Evolutionary conservation across 805 yeast species (phyloP), one percentile per base, ranked within the genome.

Genomic region (Myxozyma vanderwaltii): DNA sequence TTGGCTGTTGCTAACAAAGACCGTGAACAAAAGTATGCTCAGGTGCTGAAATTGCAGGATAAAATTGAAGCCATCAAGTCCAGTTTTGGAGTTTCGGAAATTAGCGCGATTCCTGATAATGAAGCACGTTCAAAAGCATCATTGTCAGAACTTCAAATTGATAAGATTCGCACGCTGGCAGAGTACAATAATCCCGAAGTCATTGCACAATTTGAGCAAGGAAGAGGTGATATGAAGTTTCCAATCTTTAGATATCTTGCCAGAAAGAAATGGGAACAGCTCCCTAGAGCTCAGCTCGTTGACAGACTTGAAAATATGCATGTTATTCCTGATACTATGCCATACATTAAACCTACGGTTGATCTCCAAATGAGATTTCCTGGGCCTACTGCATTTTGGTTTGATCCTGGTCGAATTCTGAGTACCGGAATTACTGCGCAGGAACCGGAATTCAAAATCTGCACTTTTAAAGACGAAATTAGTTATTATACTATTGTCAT

Each of bases 291-390:
- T 89, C 71, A 89, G 52, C 77, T 86, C 54, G 89, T 94, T 94
- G 97, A 94, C 76, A 84, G 98, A 77, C 75, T 94, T 54, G 99
- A 94, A 75, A 84, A 87, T 57, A 76, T 90, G 66, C 81, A 81
- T 44, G 89, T 89, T 44, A 88, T 94, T 59, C 99, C 99, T 15
- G 99, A 94, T 71, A 91, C 98, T 2, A 71, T 94, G 72, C 94
- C 97, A 27, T 91, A 97, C 1, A 74, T 94, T 58, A 85, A 81
- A 8, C 98, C 98, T 19, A 76, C 79, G 63, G 92, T 83, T 17
- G 90, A 88, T 53, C 88, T 92, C 4, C 78, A 82, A 46, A 69
- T 94, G 46, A 84, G 84, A 74, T 91, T 91, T 70, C 86, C 91
- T 4, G 88, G 85, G 69, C 84, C 81, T 58, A 51, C 55, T 12